Conservation (phyloP, 257 asterid genomes). For the Haberlea rhodopensis region DNA sequence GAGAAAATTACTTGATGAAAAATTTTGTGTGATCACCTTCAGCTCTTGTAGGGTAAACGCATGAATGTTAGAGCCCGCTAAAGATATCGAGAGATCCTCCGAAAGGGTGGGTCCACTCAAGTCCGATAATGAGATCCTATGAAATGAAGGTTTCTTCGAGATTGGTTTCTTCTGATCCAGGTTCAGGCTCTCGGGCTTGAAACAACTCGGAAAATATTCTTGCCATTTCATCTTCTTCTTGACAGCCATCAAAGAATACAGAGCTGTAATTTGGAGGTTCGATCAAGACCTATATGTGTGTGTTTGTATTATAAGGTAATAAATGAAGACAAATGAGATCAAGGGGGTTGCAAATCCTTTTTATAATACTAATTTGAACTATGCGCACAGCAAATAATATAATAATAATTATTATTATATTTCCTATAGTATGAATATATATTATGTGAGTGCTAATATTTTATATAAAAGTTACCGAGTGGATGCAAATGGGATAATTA, state of each 20-base stretch:
- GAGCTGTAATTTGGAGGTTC: neutral
- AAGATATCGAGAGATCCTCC: conserved; percentile 53
- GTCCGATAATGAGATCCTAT: conserved; percentile 55
- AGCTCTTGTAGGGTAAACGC: conserved; percentile 58
- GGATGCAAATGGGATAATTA: neutral
- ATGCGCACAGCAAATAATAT: too few species aligned
- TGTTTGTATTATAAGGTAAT: neutral
- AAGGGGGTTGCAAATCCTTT: neutral
- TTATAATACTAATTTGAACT: neutral
- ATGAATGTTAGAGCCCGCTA: conserved; percentile 61
- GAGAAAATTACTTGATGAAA: conserved; percentile 51
- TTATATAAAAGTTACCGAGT: neutral
- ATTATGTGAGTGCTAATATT: too few species aligned
- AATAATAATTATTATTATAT: too few species aligned
- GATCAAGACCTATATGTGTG: neutral
- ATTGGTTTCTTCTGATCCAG: conserved; percentile 23
- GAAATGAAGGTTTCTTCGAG: conserved; percentile 27
- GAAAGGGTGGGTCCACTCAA: conserved; percentile 56
- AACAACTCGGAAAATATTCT: conserved; percentile 32
- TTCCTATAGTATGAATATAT: too few species aligned
- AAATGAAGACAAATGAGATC: neutral
- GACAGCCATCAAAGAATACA: conserved; percentile 10
- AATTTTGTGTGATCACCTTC: conserved; percentile 44
- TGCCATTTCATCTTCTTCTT: conserved; percentile 19
- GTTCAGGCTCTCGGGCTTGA: conserved; percentile 16